Percentiles rank a stretch among this genome's conserved stretches.
These are phyloP conservation scores for Pseudogymnoascus sp. DNA, from an alignment of 2,329 filamentous ascomycete genomes.

Conservation along the genomic window DNA sequence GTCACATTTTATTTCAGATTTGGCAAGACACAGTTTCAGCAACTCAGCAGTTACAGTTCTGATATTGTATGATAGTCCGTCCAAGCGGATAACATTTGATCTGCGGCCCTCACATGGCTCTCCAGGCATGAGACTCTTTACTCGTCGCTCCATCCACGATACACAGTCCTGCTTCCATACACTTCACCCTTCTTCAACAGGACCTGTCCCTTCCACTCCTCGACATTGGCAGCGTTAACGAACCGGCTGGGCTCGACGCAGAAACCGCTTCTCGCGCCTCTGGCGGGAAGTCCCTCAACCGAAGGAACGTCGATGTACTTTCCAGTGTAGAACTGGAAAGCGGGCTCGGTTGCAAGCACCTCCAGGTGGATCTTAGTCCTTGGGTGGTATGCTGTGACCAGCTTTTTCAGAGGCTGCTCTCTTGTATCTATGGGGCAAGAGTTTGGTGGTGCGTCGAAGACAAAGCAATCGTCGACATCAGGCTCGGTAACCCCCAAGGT, in stretches of 20 bases:
- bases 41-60: neutral
- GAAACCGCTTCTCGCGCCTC: conserved; percentile 66
- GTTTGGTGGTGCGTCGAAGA: conserved; percentile 42
- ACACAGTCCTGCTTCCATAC: conserved; percentile 75
- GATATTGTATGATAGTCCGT: neutral
- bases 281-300: conserved; percentile 49
- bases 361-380: conserved; percentile 71
- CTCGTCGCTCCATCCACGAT: conserved; percentile 69
- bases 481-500: conserved; percentile 58
- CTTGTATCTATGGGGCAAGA: conserved; percentile 44
- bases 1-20: neutral
- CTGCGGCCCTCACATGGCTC: neutral
- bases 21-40: neutral
- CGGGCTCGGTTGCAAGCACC: conserved; percentile 83
- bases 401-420: conserved; percentile 50
- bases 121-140: neutral
- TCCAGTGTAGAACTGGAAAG: conserved; percentile 95
- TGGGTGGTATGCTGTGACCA: conserved; percentile 67
- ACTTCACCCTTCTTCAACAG: conserved; percentile 75
- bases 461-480: conserved; percentile 84
- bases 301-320: conserved; percentile 72
- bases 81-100: neutral
- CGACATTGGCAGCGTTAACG: conserved; percentile 78
- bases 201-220: conserved; percentile 71
- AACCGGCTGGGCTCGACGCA: conserved; percentile 89